phyloP scores from a whole-genome alignment of 2,329 filamentous ascomycete genomes.

The Colletotrichum horii region DNA sequence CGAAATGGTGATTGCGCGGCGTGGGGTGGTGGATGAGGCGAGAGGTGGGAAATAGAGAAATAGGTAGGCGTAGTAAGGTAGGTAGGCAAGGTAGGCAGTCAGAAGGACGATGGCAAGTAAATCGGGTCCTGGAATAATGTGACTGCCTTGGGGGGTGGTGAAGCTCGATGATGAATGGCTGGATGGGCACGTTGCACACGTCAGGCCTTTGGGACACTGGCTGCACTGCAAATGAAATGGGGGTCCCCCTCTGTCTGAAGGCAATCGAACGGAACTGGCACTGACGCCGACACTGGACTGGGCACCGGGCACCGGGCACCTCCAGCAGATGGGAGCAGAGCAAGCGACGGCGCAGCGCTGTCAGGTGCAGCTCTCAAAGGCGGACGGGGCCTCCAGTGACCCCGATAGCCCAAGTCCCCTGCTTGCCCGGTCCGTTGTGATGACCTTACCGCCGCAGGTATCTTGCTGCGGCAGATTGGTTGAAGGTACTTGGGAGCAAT shows the following conservation, averaged over 20 bases:
- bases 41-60: background rate
- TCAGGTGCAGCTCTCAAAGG: constrained; percentile 1
- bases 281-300: background rate
- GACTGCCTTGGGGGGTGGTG: constrained; percentile 21
- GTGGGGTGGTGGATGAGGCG: constrained; percentile 5
- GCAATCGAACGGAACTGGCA: background rate
- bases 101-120: constrained; percentile 6
- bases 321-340: background rate
- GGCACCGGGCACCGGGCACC: background rate
- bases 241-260: background rate
- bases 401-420: background rate
- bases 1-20: constrained; percentile 11
- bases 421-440: background rate
- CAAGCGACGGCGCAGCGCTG: background rate
- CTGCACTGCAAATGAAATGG: background rate
- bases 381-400: background rate
- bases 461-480: background rate
- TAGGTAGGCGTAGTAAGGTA: background rate
- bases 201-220: constrained; percentile 3
- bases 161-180: constrained; percentile 18
- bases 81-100: background rate
- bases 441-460: background rate
- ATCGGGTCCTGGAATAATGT: constrained; percentile 18
- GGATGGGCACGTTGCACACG: constrained; percentile 12
- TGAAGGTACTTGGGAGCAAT: background rate